Evolutionary conservation across 768 basidiomycete species (phyloP), one percentile per base, ranked within the genome.

Genomic region (Suillus placidus): DNA sequence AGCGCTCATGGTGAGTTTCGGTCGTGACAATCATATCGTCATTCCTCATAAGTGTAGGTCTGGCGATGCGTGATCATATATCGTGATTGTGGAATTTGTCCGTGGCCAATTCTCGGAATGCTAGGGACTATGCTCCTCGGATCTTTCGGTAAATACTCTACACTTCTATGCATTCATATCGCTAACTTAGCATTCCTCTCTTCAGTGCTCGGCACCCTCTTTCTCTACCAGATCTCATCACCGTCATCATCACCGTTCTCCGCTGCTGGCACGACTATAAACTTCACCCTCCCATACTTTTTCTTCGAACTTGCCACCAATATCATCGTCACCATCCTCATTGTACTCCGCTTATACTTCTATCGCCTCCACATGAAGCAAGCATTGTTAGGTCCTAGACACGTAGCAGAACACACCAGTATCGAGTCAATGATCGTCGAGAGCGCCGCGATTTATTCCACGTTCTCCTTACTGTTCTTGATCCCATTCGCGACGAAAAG

Each of bases 31-130:
- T 13, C 40, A n/a, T 30, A 14, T 42, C 20, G 32, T 4, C 35
- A 37, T 13, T 45, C 12, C 12, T 23, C 35, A 56, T 2, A 2
- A 56, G 6, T 37, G 12, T 23, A 75, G 74, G 69, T 75, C 42
- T 76, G 74, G 74, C 75, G 74, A 26, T 75, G 73, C 64, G 63
- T 70, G 26, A 71, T 74, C 37, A 77, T 76, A 55, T 77, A 66
- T 30, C 68, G 64, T 40, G 68, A 76, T 62, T 68, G 72, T 2
- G 68, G 65, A 0, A 32, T 14, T 37, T 71, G 64, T 8, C 65
- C 66, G 4, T 63, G 66, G 45, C 26, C 71, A 52, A 64, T 75
- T 10, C 37, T 77, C 20, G 43, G 16, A 14, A 3, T 74, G 6
- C 69, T 66, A 2, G 71, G 74, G 30, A 56, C 70, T 64, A 70